Percentiles rank a stretch among this genome's conserved stretches.
Evolutionary conservation across 306 rosid species (phyloP).

Genomic region (Rosa chinensis): DNA sequence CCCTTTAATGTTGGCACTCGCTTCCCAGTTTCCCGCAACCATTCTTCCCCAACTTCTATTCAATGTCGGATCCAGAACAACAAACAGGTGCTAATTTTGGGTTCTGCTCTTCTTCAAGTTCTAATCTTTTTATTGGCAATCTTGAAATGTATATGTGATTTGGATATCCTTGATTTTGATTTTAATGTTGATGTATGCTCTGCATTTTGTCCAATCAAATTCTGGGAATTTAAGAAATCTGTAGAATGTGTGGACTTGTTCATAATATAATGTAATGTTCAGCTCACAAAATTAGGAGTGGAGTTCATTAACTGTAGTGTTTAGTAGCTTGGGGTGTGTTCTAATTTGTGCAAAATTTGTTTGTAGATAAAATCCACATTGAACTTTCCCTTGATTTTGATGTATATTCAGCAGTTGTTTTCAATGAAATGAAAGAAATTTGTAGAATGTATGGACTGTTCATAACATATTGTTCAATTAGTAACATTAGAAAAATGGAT

Average conservation of each 20-base stretch:
- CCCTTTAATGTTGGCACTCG: slow-evolving; percentile 35
- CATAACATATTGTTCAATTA: neutral
- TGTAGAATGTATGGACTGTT: neutral
- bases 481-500: neutral
- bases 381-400: neutral
- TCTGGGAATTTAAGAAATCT: neutral
- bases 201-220: neutral
- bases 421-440: neutral
- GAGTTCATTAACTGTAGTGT: neutral
- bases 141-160: neutral
- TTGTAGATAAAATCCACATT: neutral
- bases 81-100: slow-evolving; percentile 39
- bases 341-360: neutral
- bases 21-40: slow-evolving; percentile 38
- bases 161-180: neutral
- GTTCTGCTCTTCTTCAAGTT: neutral
- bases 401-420: neutral
- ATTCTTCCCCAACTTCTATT: slow-evolving; percentile 50
- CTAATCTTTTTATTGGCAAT: neutral
- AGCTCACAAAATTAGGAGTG: neutral
- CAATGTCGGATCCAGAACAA: slow-evolving; percentile 39
- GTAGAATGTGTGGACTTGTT: slow-evolving; percentile 1
- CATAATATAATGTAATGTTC: neutral
- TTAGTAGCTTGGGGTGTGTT: neutral
- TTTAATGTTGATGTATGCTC: neutral